Conservation (phyloP, 2,329 filamentous ascomycete genomes). For the Graphilbum ipis-grandicollis region DNA sequence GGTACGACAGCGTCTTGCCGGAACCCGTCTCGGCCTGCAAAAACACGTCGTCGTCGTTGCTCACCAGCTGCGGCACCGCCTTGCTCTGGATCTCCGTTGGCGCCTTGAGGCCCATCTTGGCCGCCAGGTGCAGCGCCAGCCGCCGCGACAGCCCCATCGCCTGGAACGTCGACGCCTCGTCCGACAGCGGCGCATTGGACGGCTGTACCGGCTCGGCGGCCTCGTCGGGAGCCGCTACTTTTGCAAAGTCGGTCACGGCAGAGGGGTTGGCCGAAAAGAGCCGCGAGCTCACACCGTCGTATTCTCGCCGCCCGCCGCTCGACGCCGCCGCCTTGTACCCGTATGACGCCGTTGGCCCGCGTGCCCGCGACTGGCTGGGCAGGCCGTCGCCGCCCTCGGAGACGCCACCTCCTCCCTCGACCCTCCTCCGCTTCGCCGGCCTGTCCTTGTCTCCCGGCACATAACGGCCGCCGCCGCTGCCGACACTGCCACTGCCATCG, state of each 20-base stretch:
- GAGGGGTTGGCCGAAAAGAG: constrained; percentile 82
- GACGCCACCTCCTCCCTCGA: constrained; percentile 12
- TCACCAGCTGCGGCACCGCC: constrained; percentile 63
- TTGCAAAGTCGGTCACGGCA: constrained; percentile 42
- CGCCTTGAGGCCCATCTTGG: constrained; percentile 74
- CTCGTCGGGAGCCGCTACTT: constrained; percentile 18
- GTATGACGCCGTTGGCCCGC: background rate
- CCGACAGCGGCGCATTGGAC: constrained; percentile 78
- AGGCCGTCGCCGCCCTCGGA: constrained; percentile 3
- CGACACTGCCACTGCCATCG: too few relatives aligned
- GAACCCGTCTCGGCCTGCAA: constrained; percentile 95
- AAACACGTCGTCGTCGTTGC: constrained; percentile 76
- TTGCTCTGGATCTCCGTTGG: constrained; percentile 92
- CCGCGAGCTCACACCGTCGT: constrained; percentile 53
- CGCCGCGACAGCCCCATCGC: constrained; percentile 66
- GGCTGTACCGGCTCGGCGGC: constrained; percentile 42
- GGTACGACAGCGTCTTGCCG: constrained; percentile 92
- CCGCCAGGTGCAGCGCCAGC: constrained; percentile 65
- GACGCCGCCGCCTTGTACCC: background rate
- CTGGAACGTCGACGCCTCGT: constrained; percentile 72
- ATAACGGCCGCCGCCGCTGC: too few relatives aligned
- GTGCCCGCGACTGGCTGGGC: background rate
- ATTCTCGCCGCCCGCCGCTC: background rate
- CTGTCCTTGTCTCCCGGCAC: constrained; percentile 1
- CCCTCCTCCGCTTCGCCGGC: constrained; percentile 13